Conservation (phyloP, 1,284 basidiomycete species). For the Phylloporus gajari region DNA sequence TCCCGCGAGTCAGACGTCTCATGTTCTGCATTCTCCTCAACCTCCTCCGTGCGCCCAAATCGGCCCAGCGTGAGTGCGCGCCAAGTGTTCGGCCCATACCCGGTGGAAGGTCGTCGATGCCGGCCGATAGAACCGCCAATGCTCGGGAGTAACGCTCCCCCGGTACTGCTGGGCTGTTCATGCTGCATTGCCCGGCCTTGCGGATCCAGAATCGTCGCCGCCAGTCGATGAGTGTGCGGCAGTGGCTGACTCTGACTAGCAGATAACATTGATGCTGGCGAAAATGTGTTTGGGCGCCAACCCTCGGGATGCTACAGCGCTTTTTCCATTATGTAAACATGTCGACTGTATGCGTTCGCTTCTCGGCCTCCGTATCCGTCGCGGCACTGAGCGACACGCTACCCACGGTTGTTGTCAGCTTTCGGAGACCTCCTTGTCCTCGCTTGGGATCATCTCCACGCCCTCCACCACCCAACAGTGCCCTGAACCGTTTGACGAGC, state of each 20-base stretch:
- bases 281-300: constrained; percentile 45
- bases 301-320: constrained; percentile 27
- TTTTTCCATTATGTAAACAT: constrained; percentile 30
- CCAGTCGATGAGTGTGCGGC: constrained; percentile 68
- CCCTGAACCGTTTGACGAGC: constrained; percentile 80
- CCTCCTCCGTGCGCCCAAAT: constrained; percentile 63
- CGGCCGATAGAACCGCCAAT: constrained; percentile 69
- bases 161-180: constrained; percentile 80
- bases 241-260: constrained; percentile 68
- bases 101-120: constrained; percentile 73
- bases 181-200: constrained; percentile 67
- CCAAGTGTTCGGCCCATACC: constrained; percentile 53
- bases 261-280: constrained; percentile 48
- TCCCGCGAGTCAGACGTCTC: constrained; percentile 51
- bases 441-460: constrained; percentile 54
- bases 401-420: constrained; percentile 62
- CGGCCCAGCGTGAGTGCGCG: constrained; percentile 57
- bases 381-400: constrained; percentile 58
- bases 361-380: constrained; percentile 43
- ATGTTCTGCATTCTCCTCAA: constrained; percentile 54
- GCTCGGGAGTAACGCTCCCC: constrained; percentile 65
- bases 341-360: constrained; percentile 22
- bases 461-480: constrained; percentile 62
- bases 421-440: constrained; percentile 51
- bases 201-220: constrained; percentile 79